Evolutionary conservation across 352 stramenopile genomes (phyloP).

Genomic region (Phytophthora podocarpi): DNA sequence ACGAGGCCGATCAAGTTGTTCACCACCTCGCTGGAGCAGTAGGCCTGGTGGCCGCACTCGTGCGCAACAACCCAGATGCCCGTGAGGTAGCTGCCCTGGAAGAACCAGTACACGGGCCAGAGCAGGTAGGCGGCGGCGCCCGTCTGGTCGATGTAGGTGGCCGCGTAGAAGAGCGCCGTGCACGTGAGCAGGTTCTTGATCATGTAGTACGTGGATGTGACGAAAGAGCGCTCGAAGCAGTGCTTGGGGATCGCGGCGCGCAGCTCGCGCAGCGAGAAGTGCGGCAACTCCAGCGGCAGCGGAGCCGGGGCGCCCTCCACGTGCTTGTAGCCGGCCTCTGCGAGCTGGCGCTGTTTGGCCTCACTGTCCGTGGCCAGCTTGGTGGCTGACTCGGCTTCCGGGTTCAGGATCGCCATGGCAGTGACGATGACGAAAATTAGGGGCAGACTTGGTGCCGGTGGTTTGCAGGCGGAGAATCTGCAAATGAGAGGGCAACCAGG

Average conservation of each 20-base stretch:
- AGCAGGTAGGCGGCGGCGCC: slow-evolving; percentile 64
- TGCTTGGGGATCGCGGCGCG: slow-evolving; percentile 93
- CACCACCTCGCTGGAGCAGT: slow-evolving; percentile 92
- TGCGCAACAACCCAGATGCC: slow-evolving; percentile 98
- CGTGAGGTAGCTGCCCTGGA: slow-evolving; percentile 97
- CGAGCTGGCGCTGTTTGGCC: slow-evolving; percentile 55
- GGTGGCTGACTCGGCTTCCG: slow-evolving; percentile 47
- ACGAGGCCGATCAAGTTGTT: slow-evolving; percentile 98
- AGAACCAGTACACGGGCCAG: slow-evolving; percentile 97
- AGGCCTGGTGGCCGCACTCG: slow-evolving; percentile 98
- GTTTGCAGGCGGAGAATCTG: slow-evolving; percentile 35
- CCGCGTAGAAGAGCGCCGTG: slow-evolving; percentile 87
- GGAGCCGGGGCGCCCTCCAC: slow-evolving; percentile 76
- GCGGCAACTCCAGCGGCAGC: slow-evolving; percentile 79
- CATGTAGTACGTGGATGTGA: slow-evolving; percentile 93
- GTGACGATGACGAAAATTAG: background rate
- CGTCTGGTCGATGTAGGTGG: slow-evolving; percentile 65
- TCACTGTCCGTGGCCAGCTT: slow-evolving; percentile 33
- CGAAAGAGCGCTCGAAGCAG: slow-evolving; percentile 96
- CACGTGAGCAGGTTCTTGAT: slow-evolving; percentile 92
- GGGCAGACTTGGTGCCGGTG: slow-evolving; percentile 4
- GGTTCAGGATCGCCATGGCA: slow-evolving; percentile 73
- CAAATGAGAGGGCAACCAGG: slow-evolving; percentile 29
- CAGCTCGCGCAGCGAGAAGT: slow-evolving; percentile 91
- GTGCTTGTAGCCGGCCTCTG: slow-evolving; percentile 71